Base-by-base conservation (phyloP, 768 basidiomycete species). In the Phaeotremella fagi region DNA sequence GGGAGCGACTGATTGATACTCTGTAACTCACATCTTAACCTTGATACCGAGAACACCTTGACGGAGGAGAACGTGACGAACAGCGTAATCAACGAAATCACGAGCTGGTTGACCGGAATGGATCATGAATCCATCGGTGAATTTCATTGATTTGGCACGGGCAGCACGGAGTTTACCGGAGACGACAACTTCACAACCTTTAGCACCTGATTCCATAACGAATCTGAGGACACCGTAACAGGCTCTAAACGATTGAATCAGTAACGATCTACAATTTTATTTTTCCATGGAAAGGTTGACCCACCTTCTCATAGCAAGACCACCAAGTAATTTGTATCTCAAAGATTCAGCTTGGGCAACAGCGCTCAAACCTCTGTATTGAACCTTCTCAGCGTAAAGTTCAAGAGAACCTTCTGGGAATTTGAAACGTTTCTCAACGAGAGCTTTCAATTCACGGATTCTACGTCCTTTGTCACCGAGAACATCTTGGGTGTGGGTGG, bases 191-290 rank as follows among this genome's bases (percentile, higher is more conserved):
- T 99, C 95, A 74, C 92, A 97, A 77, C 95, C 95, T 80, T 99
- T 99, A 64, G 95, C 95, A 67, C 89, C 89, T 54, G 94, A 97
- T 80, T 99, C 95, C 95, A 99, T 99, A 68, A 99, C 91, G 81
- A 97, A 99, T 73, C 95, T 90, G 73, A 99, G 90, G 71, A 99
- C 95, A 86, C 95, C 95, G 77, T 98, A 99, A 80, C 94, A 97
- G 44, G 90, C 90, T 72, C 89, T 90, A 18, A 12, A 6, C 12
- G 7, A 9, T 18, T 9, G 7, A 7, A 18, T 41, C 18, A 41
- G 38, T 20, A 41, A 23, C 3, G 11, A 11, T 23, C 27, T 22
- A 28, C 4, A 20, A 35, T 20, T 20, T 26, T 38, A 3, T 24
- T 20, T 2, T 5, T 12, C 37, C 20, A 12, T 29, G 9, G 27